These are phyloP conservation scores for Kluyveromyces starmeri DNA, from an alignment of 805 yeast species.

Conservation along the genomic window DNA sequence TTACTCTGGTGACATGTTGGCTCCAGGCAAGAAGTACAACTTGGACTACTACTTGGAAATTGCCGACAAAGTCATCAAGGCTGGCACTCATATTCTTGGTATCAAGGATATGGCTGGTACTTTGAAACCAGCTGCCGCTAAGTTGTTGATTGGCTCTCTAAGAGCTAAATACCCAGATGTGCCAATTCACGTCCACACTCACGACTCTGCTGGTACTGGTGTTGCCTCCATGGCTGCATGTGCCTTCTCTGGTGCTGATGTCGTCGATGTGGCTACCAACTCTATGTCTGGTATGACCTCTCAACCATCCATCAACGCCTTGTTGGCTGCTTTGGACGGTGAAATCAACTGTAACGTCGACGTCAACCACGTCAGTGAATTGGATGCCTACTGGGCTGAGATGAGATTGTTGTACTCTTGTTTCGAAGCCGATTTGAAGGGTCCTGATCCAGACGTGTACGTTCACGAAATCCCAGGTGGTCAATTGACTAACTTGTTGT, in stretches of 20 bases:
- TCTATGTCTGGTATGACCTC: slow-evolving; percentile 98
- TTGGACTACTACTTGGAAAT: slow-evolving; percentile 78
- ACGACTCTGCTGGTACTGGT: slow-evolving; percentile 99
- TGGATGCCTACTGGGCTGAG: slow-evolving; percentile 97
- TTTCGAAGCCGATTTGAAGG: slow-evolving; percentile 97
- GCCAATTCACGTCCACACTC: slow-evolving; percentile 98
- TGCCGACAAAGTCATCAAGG: slow-evolving; percentile 71
- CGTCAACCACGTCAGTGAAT: slow-evolving; percentile 59
- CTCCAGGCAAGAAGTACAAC: slow-evolving; percentile 93
- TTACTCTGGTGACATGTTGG: slow-evolving; percentile 98
- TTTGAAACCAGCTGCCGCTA: slow-evolving; percentile 90
- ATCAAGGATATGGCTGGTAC: slow-evolving; percentile 99
- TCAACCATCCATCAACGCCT: slow-evolving; percentile 92
- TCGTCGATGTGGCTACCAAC: slow-evolving; percentile 94
- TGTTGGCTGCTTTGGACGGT: slow-evolving; percentile 87
- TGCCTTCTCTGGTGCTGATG: slow-evolving; percentile 96
- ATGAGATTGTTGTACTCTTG: slow-evolving; percentile 94
- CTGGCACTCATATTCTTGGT: slow-evolving; percentile 97
- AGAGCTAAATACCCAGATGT: slow-evolving; percentile 83
- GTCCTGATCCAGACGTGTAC: slow-evolving; percentile 99
- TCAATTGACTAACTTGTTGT: slow-evolving; percentile 91
- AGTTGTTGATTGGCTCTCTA: slow-evolving; percentile 64
- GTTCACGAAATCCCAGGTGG: slow-evolving; percentile 99
- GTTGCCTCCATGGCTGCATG: slow-evolving; percentile 94
- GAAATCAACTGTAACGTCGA: slow-evolving; percentile 66